A percentile compares a stretch with the other conserved stretches of the same genome.
phyloP scores from a whole-genome alignment of 2,329 filamentous ascomycete genomes.

The Aschersonia sp. region DNA sequence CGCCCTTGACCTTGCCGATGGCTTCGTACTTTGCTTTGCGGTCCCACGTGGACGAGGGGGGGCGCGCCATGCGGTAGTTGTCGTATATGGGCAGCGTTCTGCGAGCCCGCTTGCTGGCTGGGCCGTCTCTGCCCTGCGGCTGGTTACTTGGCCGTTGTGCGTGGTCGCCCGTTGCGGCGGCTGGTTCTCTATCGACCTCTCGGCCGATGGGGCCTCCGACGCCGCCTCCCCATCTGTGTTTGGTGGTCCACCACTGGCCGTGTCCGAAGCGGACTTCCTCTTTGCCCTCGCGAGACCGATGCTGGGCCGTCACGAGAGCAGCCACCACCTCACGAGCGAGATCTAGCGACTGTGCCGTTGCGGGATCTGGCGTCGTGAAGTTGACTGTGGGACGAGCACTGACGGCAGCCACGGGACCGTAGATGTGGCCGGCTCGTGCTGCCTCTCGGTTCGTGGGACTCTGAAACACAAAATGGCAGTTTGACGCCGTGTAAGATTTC shows the following conservation, averaged over 20 bases:
- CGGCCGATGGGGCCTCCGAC: constrained; percentile 47
- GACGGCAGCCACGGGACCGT: constrained; percentile 47
- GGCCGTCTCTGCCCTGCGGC: constrained; percentile 10
- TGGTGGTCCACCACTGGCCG: constrained; percentile 46
- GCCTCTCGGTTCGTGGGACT: constrained; percentile 44
- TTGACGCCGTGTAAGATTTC: constrained; percentile 42
- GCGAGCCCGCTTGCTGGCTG: constrained; percentile 30
- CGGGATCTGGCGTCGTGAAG: constrained; percentile 28
- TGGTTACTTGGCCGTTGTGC: constrained; percentile 21
- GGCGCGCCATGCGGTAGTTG: constrained; percentile 47
- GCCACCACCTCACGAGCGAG: constrained; percentile 46
- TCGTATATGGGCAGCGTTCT: constrained; percentile 46
- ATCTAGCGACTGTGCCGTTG: constrained; percentile 46
- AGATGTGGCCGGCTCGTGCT: constrained; percentile 42
- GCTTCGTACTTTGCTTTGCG: constrained; percentile 41
- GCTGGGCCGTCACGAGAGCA: constrained; percentile 47
- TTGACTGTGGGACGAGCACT: constrained; percentile 40
- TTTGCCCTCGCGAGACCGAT: constrained; percentile 43
- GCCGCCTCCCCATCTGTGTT: constrained; percentile 48
- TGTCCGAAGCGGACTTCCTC: constrained; percentile 42
- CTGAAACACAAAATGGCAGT: constrained; percentile 45
- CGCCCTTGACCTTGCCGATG: constrained; percentile 34
- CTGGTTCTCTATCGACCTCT: constrained; percentile 36
- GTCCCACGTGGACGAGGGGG: constrained; percentile 45
- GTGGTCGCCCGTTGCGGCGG: constrained; percentile 30